Base-by-base conservation (phyloP, 2,329 filamentous ascomycete genomes). In the Conoideocrella luteorostrata region DNA sequence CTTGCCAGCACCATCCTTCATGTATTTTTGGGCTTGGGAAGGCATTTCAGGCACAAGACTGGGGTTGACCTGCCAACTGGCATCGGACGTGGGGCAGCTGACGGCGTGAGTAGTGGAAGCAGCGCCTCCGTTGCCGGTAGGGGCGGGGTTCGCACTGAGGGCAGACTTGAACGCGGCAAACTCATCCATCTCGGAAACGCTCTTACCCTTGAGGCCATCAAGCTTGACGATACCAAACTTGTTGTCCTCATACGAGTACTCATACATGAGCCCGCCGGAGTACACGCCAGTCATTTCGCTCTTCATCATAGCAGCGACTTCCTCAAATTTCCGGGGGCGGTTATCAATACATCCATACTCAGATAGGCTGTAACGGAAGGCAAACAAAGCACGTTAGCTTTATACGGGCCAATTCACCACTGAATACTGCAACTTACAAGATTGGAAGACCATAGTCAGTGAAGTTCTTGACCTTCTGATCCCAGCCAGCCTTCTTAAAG, bases 231-330 rank as follows among this genome's bases (percentile, higher is more conserved):
- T 82, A 51, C 90, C 91, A 65, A 82, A 97, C 36, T 82, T 74
- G 69, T 82, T 88, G 48, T 75, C 74, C 66, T 94, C 88, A 58
- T 85, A 70, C 9, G 86, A 83, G 73, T 95, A 98, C 68, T 97
- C 90, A 70, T 96, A 98, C 65, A 96, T 86, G 30, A 98, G 78
- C 64, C 93, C 93, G 57, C 93, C 93, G 32, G 90, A 96, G 78
- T 95, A 97, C 57, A 96, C 89, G 15, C 65, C 55, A 7, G 84
- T 89, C 91, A 97, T 97, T 47, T 95, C 64, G 17, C 66, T 67
- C 66, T 72, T 78, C 83, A 96, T 97, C 46, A 98, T 74, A 36
- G 90, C 75, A 38, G 67, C 66, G 41, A 96, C 69, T 70, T 96
- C 91, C 47, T 80, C 73, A 59, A 95, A 98, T 58, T 84, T 72